These are phyloP conservation scores for Heliocybe sulcata DNA, from an alignment of 1,284 basidiomycete genomes.

Conservation along the genomic window DNA sequence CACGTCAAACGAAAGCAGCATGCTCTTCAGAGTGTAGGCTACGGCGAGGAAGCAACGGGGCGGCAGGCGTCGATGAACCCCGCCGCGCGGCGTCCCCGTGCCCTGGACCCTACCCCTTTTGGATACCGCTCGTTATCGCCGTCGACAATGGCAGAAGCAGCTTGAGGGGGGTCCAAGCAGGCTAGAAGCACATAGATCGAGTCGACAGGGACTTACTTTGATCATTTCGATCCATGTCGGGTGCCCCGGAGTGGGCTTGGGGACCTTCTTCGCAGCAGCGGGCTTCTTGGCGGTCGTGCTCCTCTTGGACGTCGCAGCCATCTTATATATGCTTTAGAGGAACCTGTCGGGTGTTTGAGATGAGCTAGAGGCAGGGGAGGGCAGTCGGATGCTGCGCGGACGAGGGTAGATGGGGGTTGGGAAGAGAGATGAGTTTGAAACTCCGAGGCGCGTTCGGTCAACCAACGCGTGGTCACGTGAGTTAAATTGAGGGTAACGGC, in stretches of 20 bases:
- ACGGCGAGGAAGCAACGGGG: neutral
- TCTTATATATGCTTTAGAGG: constrained; percentile 1
- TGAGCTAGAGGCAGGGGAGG: constrained; percentile 16
- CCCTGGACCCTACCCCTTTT: constrained; percentile 4
- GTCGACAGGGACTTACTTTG: constrained; percentile 40
- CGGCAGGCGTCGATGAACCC: neutral
- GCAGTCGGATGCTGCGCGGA: constrained; percentile 12
- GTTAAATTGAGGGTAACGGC: constrained; percentile 3
- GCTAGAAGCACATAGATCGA: constrained; percentile 2
- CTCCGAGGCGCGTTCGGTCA: constrained; percentile 52
- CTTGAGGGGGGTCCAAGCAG: neutral
- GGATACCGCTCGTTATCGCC: neutral
- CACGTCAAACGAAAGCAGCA: neutral
- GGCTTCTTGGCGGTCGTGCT: constrained; percentile 19
- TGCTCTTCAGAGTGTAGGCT: neutral
- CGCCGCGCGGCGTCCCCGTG: neutral
- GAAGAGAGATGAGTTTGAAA: constrained; percentile 46
- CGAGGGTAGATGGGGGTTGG: constrained; percentile 40
- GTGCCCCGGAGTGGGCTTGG: constrained; percentile 41
- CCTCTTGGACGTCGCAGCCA: constrained; percentile 21
- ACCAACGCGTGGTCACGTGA: constrained; percentile 35
- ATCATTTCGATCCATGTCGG: constrained; percentile 77
- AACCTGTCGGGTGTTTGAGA: constrained; percentile 11
- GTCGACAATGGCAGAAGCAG: constrained; percentile 1
- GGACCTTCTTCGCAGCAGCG: constrained; percentile 25